These are phyloP conservation scores for Russula sp. DNA, from an alignment of 768 basidiomycete genomes.

Conservation along the genomic window DNA sequence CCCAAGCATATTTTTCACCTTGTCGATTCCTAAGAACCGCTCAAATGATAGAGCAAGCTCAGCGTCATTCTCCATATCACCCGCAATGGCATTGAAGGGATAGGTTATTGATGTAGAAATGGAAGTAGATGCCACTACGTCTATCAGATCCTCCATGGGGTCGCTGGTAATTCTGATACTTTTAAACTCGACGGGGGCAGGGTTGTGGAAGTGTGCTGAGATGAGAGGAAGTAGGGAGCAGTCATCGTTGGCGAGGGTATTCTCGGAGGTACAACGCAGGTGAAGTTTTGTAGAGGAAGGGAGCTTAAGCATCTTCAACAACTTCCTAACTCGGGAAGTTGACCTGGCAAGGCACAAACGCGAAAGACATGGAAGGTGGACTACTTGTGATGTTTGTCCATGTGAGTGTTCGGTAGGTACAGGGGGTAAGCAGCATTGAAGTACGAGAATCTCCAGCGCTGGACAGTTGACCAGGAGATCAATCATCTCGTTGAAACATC, in stretches of 20 bases:
- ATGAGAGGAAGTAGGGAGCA: not conserved
- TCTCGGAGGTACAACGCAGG: not conserved
- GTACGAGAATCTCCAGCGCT: too few species aligned
- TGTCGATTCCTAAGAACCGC: not conserved
- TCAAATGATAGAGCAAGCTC: conserved; percentile 3
- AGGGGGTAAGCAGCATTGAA: not conserved
- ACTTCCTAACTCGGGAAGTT: not conserved
- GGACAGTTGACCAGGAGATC: not conserved
- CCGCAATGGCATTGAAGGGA: not conserved
- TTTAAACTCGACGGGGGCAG: not conserved
- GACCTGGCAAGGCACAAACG: too few species aligned
- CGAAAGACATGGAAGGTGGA: too few species aligned
- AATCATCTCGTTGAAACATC: not conserved
- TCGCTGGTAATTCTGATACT: not conserved
- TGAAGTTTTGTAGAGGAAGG: not conserved
- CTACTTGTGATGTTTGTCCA: not conserved
- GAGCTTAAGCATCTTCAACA: conserved; percentile 2
- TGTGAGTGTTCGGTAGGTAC: not conserved
- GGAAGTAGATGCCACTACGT: not conserved
- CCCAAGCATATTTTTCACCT: not conserved
- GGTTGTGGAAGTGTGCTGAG: not conserved
- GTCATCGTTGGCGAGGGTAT: not conserved
- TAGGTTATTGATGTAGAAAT: not conserved
- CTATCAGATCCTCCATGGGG: not conserved
- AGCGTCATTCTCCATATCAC: not conserved